Evolutionary conservation across 2,329 filamentous ascomycete species (phyloP).

Genomic region (Neofusicoccum ribis): DNA sequence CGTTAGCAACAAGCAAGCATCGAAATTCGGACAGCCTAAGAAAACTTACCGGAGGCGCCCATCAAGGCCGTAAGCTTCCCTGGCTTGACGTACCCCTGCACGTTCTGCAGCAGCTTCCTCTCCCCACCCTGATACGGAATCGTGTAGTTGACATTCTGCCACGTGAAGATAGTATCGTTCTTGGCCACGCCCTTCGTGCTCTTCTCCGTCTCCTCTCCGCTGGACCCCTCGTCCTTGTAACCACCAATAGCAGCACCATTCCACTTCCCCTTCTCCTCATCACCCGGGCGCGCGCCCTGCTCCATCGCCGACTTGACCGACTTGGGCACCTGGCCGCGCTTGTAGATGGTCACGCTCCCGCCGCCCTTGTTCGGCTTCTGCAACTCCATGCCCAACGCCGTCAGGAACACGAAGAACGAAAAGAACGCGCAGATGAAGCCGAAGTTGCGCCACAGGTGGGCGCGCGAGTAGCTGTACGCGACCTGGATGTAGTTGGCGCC

Average conservation of each 20-base stretch:
- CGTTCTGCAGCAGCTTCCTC: constrained; percentile 56
- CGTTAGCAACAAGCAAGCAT: neutral
- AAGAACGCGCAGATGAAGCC: constrained; percentile 55
- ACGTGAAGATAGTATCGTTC: constrained; percentile 68
- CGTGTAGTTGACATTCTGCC: constrained; percentile 81
- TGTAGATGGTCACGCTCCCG: constrained; percentile 62
- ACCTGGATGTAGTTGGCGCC: constrained; percentile 59
- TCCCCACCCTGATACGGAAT: constrained; percentile 54
- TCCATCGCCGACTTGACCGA: constrained; percentile 59
- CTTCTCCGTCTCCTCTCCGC: constrained; percentile 31
- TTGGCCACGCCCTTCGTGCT: constrained; percentile 55
- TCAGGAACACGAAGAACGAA: constrained; percentile 49
- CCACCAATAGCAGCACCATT: constrained; percentile 22
- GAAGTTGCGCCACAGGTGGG: constrained; percentile 63
- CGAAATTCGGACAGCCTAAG: no score
- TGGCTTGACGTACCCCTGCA: constrained; percentile 73
- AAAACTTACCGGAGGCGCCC: constrained; percentile 66
- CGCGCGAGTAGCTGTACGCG: constrained; percentile 56
- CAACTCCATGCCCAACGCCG: constrained; percentile 46
- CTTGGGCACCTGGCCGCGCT: constrained; percentile 63
- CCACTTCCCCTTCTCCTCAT: constrained; percentile 52
- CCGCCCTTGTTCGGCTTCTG: constrained; percentile 62
- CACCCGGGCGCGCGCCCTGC: constrained; percentile 45
- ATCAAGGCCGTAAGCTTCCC: constrained; percentile 78
- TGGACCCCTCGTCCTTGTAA: constrained; percentile 26